A percentile compares a stretch with the other conserved stretches of the same genome.
Evolutionary conservation across 768 basidiomycete species (phyloP).

Genomic region (Suillus fuscotomentosus): DNA sequence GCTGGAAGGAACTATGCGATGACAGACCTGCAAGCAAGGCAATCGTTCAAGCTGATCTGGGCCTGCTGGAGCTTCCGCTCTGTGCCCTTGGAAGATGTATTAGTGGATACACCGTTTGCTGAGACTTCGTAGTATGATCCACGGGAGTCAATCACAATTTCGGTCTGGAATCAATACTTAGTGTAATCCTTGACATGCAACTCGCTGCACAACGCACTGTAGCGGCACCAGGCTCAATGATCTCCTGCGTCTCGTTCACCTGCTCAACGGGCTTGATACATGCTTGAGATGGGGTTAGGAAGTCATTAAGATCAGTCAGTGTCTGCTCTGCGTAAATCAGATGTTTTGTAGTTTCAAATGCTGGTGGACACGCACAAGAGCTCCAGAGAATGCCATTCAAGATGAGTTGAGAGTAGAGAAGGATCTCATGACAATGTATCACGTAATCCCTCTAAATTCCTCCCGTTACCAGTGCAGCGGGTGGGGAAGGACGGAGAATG

Average conservation of each 20-base stretch:
- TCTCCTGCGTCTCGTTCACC: slow-evolving; percentile 40
- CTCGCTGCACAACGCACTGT: slow-evolving; percentile 29
- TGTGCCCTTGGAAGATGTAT: slow-evolving; percentile 21
- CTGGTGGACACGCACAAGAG: slow-evolving; percentile 51
- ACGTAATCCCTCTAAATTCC: too few species aligned
- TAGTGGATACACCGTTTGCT: slow-evolving; percentile 23
- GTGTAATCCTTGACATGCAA: neutral
- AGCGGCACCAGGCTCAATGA: slow-evolving; percentile 40
- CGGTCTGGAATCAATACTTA: slow-evolving; percentile 55
- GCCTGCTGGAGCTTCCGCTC: slow-evolving; percentile 82
- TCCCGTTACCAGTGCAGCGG: too few species aligned
- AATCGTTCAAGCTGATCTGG: slow-evolving; percentile 95
- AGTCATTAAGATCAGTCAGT: slow-evolving; percentile 94
- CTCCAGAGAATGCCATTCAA: slow-evolving; percentile 83
- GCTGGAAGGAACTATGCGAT: neutral
- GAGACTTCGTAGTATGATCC: slow-evolving; percentile 89
- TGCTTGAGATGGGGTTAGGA: slow-evolving; percentile 92
- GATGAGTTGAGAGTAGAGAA: neutral
- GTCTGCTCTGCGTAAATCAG: slow-evolving; percentile 47
- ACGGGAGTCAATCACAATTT: slow-evolving; percentile 83
- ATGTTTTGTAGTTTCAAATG: slow-evolving; percentile 2
- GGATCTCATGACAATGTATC: too few species aligned
- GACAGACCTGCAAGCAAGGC: slow-evolving; percentile 92
- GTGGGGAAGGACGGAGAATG: neutral
- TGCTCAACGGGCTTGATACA: slow-evolving; percentile 94